Conservation (phyloP, 345 rosid species). For the Eucalyptus guilfoylei region DNA sequence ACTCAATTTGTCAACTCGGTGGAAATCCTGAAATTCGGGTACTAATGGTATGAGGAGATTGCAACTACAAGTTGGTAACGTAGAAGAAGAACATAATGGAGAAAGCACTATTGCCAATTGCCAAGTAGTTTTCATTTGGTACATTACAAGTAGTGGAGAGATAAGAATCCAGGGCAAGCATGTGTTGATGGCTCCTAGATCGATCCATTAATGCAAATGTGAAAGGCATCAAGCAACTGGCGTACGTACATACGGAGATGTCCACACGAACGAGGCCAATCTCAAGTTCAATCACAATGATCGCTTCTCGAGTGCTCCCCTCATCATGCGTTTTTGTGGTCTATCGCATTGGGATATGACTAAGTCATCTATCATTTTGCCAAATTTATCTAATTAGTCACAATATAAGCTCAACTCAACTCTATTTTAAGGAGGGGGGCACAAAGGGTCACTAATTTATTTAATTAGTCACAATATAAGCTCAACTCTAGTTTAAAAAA, state of each 20-base stretch:
- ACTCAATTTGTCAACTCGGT: background rate
- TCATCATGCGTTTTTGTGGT: background rate
- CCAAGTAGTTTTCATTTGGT: background rate
- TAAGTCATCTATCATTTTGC: background rate
- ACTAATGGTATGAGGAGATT: background rate
- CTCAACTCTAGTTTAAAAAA: background rate
- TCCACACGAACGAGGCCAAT: background rate
- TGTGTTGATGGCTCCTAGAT: background rate
- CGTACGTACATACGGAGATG: background rate
- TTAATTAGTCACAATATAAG: background rate
- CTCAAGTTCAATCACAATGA: background rate
- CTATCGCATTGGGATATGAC: background rate
- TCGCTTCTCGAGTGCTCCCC: background rate
- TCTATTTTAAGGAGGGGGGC: background rate
- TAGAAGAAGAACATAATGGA: background rate
- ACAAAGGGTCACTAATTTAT: background rate
- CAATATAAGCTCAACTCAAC: background rate
- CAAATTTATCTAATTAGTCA: background rate
- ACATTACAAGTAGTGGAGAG: background rate
- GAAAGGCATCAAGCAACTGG: background rate
- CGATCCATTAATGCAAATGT: background rate
- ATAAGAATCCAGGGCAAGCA: background rate
- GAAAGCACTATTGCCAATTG: background rate
- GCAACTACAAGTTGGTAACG: background rate
- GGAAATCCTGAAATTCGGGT: background rate